Evolutionary conservation across 495 filamentous ascomycete species (phyloP).

Genomic region (Cryomyces antarcticus): DNA sequence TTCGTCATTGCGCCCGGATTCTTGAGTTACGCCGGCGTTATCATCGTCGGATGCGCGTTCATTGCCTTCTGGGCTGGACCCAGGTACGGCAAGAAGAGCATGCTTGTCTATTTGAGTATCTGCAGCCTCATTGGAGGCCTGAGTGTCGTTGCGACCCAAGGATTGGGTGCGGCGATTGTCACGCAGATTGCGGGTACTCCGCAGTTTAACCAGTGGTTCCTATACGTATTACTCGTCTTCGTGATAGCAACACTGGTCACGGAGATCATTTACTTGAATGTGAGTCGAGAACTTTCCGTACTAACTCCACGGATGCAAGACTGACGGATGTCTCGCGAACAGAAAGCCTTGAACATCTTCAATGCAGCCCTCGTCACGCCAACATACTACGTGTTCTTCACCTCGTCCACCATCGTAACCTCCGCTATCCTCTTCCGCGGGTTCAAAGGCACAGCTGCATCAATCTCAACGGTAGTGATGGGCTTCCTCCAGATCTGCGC

Average conservation of each 20-base stretch:
- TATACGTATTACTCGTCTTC: slow-evolving; percentile 82
- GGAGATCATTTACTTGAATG: slow-evolving; percentile 90
- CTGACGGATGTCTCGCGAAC: slow-evolving; percentile 15
- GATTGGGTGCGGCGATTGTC: slow-evolving; percentile 76
- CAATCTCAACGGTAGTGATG: slow-evolving; percentile 76
- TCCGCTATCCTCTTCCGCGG: slow-evolving; percentile 85
- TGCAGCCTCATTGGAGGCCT: slow-evolving; percentile 88
- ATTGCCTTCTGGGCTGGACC: slow-evolving; percentile 71
- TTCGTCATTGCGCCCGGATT: slow-evolving; percentile 83
- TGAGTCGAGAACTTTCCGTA: slow-evolving; percentile 28
- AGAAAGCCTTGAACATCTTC: slow-evolving; percentile 98
- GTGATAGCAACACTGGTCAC: slow-evolving; percentile 71
- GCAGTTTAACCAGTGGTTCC: slow-evolving; percentile 96
- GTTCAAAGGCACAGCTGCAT: slow-evolving; percentile 65
- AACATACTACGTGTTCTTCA: slow-evolving; percentile 97
- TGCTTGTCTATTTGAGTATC: slow-evolving; percentile 92
- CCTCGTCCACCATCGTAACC: slow-evolving; percentile 80
- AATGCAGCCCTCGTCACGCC: slow-evolving; percentile 95
- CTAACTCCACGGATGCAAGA: neutral
- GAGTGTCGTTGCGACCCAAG: slow-evolving; percentile 89
- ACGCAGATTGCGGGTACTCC: slow-evolving; percentile 58
- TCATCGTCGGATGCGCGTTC: slow-evolving; percentile 51
- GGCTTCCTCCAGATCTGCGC: slow-evolving; percentile 90
- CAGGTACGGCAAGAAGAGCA: slow-evolving; percentile 83
- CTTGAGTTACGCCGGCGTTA: slow-evolving; percentile 61